Conservation (phyloP, 169 alveolate species). For the Cystoisospora suis region DNA sequence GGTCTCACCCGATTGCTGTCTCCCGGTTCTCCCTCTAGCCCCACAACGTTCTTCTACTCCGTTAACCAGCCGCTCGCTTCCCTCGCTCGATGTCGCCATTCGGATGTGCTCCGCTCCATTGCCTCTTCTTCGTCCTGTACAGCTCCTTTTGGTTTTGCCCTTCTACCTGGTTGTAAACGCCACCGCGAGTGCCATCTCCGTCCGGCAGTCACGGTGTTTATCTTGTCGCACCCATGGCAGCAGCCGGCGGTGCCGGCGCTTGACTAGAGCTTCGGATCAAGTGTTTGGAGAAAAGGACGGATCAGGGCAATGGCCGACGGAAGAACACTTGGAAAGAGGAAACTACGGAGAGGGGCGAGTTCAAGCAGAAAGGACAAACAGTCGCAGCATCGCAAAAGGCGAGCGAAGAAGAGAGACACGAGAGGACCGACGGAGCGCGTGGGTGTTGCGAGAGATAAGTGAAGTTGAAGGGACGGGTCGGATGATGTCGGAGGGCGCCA, state of each 20-base stretch:
- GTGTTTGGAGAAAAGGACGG: neutral
- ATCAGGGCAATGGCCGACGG: no score
- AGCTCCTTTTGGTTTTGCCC: conserved; percentile 30
- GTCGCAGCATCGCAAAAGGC: neutral
- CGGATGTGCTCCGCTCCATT: conserved; percentile 8
- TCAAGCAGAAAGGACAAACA: neutral
- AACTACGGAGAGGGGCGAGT: neutral
- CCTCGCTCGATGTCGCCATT: neutral
- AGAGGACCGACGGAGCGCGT: neutral
- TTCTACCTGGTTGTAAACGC: conserved; percentile 11
- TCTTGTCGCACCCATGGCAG: conserved; percentile 1
- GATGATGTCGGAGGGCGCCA: conserved; percentile 7
- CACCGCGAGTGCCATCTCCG: neutral
- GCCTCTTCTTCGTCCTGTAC: conserved; percentile 30
- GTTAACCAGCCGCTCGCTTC: neutral
- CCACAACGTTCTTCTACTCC: neutral
- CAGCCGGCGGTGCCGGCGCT: neutral
- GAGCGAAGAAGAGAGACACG: neutral
- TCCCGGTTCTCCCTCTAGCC: conserved; percentile 7
- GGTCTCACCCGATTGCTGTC: neutral
- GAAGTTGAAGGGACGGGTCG: neutral
- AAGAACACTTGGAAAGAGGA: no score
- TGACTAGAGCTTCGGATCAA: neutral
- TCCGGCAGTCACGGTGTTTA: conserved; percentile 28
- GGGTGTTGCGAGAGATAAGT: neutral